Conservation (phyloP, 768 basidiomycete genomes). For the Tricholoma sp. region DNA sequence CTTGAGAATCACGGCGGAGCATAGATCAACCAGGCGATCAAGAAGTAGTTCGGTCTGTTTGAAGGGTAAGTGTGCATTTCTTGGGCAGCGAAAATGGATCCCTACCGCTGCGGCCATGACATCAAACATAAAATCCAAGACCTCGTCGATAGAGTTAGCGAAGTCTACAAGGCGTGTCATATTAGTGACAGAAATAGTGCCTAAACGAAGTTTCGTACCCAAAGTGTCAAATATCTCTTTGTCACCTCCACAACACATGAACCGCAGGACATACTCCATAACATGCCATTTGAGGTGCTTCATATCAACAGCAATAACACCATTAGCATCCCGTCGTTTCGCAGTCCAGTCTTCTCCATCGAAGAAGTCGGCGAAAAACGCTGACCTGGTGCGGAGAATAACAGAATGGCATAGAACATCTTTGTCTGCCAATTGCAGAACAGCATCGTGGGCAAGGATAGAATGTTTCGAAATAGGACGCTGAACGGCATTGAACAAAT, state of each 20-base stretch:
- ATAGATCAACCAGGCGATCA: conserved; percentile 79
- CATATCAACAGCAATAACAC: conserved; percentile 62
- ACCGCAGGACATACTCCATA: conserved; percentile 72
- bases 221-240: conserved; percentile 66
- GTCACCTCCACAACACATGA: conserved; percentile 70
- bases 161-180: conserved; percentile 40
- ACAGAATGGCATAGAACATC: conserved; percentile 65
- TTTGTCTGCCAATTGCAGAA: conserved; percentile 64
- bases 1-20: conserved; percentile 69
- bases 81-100: conserved; percentile 1
- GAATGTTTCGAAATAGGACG: background rate
- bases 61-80: conserved; percentile 2
- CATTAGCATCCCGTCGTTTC: conserved; percentile 48
- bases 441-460: conserved; percentile 56
- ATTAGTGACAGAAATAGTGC: background rate
- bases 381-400: conserved; percentile 77
- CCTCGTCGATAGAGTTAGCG: conserved; percentile 58
- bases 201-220: conserved; percentile 35
- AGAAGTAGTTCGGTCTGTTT: conserved; percentile 80
- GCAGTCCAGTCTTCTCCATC: conserved; percentile 77
- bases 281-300: conserved; percentile 66
- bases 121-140: conserved; percentile 83
- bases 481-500: conserved; percentile 42
- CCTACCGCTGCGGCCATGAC: conserved; percentile 82
- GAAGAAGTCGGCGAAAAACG: conserved; percentile 83